Evolutionary conservation across 2,329 filamentous ascomycete genomes (phyloP).

Genomic region (Mycosphaerella sp.): DNA sequence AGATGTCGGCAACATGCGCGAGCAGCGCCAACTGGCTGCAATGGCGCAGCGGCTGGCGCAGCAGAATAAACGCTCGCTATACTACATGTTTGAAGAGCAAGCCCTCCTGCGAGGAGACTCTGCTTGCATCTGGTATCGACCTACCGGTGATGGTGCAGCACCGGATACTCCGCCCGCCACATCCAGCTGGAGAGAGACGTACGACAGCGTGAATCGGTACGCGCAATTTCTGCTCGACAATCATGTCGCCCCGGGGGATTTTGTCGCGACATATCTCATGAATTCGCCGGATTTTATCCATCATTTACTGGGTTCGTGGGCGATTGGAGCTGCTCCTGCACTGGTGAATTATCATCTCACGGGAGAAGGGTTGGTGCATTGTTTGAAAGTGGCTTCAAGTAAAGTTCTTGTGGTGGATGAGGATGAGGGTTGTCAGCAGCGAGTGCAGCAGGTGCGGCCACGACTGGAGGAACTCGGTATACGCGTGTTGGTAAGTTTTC

Average conservation of each 20-base stretch:
- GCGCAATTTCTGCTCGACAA: conserved; percentile 53
- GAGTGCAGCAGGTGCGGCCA: conserved; percentile 49
- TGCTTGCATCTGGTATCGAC: conserved; percentile 61
- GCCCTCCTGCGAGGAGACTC: conserved; percentile 35
- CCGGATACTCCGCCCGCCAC: conserved; percentile 27
- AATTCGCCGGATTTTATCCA: conserved; percentile 35
- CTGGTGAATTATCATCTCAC: conserved; percentile 35
- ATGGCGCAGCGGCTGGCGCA: conserved; percentile 32
- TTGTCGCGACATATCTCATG: conserved; percentile 32
- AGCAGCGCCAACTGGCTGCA: conserved; percentile 8
- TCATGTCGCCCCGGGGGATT: conserved; percentile 31
- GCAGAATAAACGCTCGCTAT: conserved; percentile 52
- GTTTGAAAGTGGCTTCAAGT: conserved; percentile 34
- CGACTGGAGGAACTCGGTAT: conserved; percentile 52
- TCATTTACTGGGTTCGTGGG: conserved; percentile 28
- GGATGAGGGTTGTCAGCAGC: conserved; percentile 45
- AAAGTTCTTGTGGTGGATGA: conserved; percentile 44
- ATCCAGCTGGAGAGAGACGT: conserved; percentile 54
- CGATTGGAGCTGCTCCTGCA: conserved; percentile 31
- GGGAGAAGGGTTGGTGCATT: conserved; percentile 33
- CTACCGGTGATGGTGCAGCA: conserved; percentile 29
- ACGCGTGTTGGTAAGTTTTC: conserved; percentile 40
- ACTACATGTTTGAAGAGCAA: conserved; percentile 54
- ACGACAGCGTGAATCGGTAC: conserved; percentile 53
- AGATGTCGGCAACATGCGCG: conserved; percentile 48